A percentile compares a stretch with the other conserved stretches of the same genome.
Evolutionary conservation across 768 basidiomycete species (phyloP).

Genomic region (Collybiopsis confluens): DNA sequence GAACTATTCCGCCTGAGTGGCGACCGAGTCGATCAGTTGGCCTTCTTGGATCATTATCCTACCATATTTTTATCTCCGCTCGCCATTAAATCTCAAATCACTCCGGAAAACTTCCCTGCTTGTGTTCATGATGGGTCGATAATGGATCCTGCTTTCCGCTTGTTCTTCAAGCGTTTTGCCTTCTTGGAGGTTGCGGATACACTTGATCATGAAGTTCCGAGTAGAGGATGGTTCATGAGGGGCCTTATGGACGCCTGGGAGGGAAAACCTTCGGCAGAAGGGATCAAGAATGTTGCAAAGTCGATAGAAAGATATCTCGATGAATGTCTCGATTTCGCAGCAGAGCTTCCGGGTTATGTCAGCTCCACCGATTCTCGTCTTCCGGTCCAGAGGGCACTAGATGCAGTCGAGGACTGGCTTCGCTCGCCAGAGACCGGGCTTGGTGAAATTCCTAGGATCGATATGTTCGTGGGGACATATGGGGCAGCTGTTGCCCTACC

Average conservation of each 20-base stretch:
- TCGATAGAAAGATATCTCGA: not conserved
- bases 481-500: too few species aligned
- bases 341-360: not conserved
- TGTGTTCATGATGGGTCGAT: too few species aligned
- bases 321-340: not conserved
- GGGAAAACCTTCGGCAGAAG: not conserved
- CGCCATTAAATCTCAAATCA: not conserved
- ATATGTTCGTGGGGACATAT: too few species aligned
- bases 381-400: not conserved
- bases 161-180: too few species aligned
- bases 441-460: not conserved
- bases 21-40: slow-evolving; percentile 11
- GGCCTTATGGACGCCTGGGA: not conserved
- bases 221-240: not conserved
- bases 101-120: slow-evolving; percentile 4
- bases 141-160: too few species aligned
- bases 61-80: not conserved
- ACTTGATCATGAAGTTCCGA: too few species aligned
- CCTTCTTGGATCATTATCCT: slow-evolving; percentile 14
- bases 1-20: slow-evolving; percentile 10
- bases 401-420: not conserved
- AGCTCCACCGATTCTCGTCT: not conserved
- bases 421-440: not conserved
- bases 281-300: not conserved
- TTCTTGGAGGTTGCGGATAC: too few species aligned